Evolutionary conservation across 2,329 filamentous ascomycete species (phyloP), one percentile per base, ranked within the genome.

Genomic region (Alternaria viburni): DNA sequence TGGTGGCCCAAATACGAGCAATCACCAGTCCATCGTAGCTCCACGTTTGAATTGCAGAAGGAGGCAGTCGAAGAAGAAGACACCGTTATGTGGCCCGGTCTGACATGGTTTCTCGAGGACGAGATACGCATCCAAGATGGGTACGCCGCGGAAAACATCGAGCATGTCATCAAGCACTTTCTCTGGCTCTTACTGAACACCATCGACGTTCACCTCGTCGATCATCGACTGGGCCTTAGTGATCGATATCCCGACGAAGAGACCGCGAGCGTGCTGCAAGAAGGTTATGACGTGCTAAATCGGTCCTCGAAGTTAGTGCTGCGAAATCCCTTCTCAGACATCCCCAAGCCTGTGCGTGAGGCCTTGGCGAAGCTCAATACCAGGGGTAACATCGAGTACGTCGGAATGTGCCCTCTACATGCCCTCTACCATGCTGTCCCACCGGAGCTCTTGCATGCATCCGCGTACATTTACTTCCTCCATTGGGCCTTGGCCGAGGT

Each of bases 261-360:
- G 36, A 1, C 3, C 36, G n/a, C 0, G n/a, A 17, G n/a, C 0
- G 36, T 41, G 36, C 0, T 41, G 1, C 36, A 17, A 3, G 36
- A 41, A 41, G 36, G 36, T 0, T 41, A 41, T 41, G 36, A 41
- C 1, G 15, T 41, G n/a, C 36, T 41, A 17, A 0, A 0, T 17
- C 36, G 0, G 36, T 41, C 36, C 3, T 41, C 36, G n/a, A 41
- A 41, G 36, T 0, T 41, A 0, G 15, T 0, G 9, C 36, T 41
- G n/a, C 36, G 1, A 5, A 41, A 41, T 41, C 36, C 36, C 36
- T 41, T 41, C 1, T 41, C 36, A 41, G 36, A 41, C 36, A 41
- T 41, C 1, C 36, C 36, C 36, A 41, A 41, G 36, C 36, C 15
- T 41, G 36, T 41, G n/a, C 36, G 36, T 41, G n/a, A 41, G 36